Percentiles rank a stretch among this genome's conserved stretches.
phyloP scores from a whole-genome alignment of 495 filamentous ascomycete species.

The Antarctomyces pellizariae region DNA sequence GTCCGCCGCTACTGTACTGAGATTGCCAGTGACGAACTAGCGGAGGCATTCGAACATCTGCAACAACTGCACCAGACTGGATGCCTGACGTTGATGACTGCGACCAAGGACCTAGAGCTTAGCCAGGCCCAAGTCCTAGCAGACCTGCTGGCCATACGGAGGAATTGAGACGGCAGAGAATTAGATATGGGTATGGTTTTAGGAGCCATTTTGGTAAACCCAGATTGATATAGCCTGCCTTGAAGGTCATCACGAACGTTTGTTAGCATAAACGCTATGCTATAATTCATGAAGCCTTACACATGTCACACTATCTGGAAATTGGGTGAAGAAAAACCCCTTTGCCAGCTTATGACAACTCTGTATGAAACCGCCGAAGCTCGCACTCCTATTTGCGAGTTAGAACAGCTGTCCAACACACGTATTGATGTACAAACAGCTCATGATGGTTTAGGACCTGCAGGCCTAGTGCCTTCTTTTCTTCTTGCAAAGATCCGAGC shows the following conservation, averaged over 20 bases:
- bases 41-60: too few species aligned
- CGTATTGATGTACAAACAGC: not conserved
- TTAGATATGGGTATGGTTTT: conserved; percentile 2
- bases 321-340: conserved; percentile 2
- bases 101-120: too few species aligned
- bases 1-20: too few species aligned
- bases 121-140: too few species aligned
- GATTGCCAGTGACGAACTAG: too few species aligned
- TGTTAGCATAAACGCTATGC: conserved; percentile 1
- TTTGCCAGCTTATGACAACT: conserved; percentile 2
- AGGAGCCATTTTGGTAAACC: conserved; percentile 1
- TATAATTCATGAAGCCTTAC: not conserved
- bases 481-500: not conserved
- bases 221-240: conserved; percentile 1
- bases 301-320: not conserved
- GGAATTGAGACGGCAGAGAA: not conserved
- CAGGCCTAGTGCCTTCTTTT: not conserved
- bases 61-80: too few species aligned
- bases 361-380: not conserved
- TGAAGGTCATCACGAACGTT: not conserved
- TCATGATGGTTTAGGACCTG: not conserved
- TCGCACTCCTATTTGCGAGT: conserved; percentile 1
- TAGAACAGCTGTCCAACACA: not conserved
- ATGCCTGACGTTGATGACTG: too few species aligned
- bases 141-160: conserved; percentile 3